These are phyloP conservation scores for Trifolium dubium DNA, from an alignment of 306 rosid genomes.

Conservation along the genomic window DNA sequence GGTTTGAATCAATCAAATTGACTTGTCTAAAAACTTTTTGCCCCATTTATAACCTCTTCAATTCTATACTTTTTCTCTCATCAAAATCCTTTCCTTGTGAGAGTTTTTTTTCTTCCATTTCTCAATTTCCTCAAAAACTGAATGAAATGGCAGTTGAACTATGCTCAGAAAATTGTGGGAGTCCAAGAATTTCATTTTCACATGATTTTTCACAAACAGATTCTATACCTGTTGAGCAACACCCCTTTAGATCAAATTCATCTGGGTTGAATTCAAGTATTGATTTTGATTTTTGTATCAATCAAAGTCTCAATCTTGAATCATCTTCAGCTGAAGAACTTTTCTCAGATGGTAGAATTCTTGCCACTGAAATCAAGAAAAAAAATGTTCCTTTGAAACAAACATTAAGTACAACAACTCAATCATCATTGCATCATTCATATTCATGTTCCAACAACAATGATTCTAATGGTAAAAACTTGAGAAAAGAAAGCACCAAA, in stretches of 20 bases:
- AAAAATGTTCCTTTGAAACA: constrained; percentile 43
- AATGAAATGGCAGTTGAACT: constrained; percentile 65
- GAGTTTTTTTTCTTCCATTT: constrained; percentile 1
- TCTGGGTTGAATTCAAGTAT: constrained; percentile 56
- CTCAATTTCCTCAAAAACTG: constrained; percentile 28
- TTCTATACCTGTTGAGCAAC: constrained; percentile 66
- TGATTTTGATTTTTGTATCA: constrained; percentile 77
- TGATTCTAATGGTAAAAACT: constrained; percentile 4
- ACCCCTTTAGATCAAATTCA: constrained; percentile 62
- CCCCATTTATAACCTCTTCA: constrained; percentile 37
- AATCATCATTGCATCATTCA: constrained; percentile 39
- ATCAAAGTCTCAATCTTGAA: constrained; percentile 59
- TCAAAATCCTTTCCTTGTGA: constrained; percentile 1
- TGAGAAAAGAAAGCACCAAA: constrained; percentile 46
- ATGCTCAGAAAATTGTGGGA: constrained; percentile 59
- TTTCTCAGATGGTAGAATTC: constrained; percentile 79
- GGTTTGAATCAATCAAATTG: constrained; percentile 49
- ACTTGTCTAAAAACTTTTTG: constrained; percentile 34
- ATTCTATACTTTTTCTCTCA: constrained; percentile 3
- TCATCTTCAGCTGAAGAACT: constrained; percentile 85
- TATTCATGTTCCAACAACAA: not conserved
- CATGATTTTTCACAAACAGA: constrained; percentile 69
- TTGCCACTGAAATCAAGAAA: constrained; percentile 69
- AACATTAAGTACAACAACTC: constrained; percentile 16
- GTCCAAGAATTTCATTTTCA: constrained; percentile 92